Percentiles rank a stretch among this genome's conserved stretches.
Conservation (phyloP, 805 yeast genomes). For the Torulaspora maleeae region DNA sequence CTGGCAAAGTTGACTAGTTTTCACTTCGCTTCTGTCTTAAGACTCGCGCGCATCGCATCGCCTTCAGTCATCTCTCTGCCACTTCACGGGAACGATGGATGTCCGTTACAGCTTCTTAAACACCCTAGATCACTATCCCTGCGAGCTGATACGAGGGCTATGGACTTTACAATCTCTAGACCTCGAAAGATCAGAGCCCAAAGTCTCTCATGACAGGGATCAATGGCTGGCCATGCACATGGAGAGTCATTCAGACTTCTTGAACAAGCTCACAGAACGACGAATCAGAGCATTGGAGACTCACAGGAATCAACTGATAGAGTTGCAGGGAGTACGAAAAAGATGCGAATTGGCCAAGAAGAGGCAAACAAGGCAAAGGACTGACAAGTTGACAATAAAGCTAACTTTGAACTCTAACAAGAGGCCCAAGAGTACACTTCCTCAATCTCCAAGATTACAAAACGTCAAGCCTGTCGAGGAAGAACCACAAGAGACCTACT, state of each 20-base stretch:
- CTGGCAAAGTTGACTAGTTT: too few species aligned
- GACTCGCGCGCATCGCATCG: too few species aligned
- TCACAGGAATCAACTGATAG: conserved; percentile 11
- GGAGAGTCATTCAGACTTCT: conserved; percentile 14
- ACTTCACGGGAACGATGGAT: conserved; percentile 20
- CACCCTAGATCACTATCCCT: conserved; percentile 41
- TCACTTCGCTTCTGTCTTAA: too few species aligned
- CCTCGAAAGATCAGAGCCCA: conserved; percentile 13
- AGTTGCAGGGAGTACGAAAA: conserved; percentile 9
- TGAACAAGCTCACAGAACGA: conserved; percentile 14
- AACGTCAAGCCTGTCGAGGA: not conserved
- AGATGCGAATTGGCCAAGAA: conserved; percentile 8
- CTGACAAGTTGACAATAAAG: conserved; percentile 15
- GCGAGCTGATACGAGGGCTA: conserved; percentile 40
- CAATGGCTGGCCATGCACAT: conserved; percentile 10
- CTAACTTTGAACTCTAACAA: conserved; percentile 10
- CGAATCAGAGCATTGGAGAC: conserved; percentile 8
- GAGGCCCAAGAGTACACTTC: not conserved
- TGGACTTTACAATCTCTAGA: conserved; percentile 41
- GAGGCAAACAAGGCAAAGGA: conserved; percentile 9
- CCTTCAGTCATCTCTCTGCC: too few species aligned
- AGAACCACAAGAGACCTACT: conserved; percentile 33
- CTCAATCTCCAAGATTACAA: conserved; percentile 2
- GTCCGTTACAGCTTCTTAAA: conserved; percentile 39
- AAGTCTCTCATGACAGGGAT: conserved; percentile 17